Percentiles rank a stretch among this genome's conserved stretches.
These are phyloP conservation scores for Xylaria sp. DNA, from an alignment of 2,329 filamentous ascomycete species.

Conservation along the genomic window DNA sequence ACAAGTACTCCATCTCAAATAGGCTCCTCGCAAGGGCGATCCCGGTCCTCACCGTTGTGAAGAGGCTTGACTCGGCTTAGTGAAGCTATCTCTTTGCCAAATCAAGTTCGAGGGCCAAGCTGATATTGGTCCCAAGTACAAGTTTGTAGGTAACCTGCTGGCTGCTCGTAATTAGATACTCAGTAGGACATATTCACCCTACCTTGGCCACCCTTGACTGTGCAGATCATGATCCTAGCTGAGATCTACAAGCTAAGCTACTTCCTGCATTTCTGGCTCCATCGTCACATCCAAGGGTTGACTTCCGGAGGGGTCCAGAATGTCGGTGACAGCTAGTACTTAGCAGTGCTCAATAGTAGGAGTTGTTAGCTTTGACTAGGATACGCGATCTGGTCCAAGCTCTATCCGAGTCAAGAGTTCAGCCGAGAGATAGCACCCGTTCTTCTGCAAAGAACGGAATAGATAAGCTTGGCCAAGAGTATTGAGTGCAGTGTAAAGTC, in stretches of 20 bases:
- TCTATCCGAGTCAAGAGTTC: conserved; percentile 15
- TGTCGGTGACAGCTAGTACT: conserved; percentile 22
- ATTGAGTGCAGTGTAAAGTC: conserved; percentile 8
- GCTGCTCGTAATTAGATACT: conserved; percentile 3
- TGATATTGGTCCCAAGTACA: conserved; percentile 19
- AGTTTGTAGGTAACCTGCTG: not conserved
- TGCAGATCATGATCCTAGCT: conserved; percentile 32
- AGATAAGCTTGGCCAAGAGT: conserved; percentile 25
- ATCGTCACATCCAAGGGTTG: conserved; percentile 24
- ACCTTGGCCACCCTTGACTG: conserved; percentile 8
- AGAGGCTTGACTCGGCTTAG: conserved; percentile 25
- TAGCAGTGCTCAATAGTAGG: not conserved
- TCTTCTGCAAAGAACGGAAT: conserved; percentile 20
- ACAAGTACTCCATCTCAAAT: conserved; percentile 21
- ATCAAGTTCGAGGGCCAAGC: conserved; percentile 17
- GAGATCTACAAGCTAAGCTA: conserved; percentile 34
- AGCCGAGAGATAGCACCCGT: conserved; percentile 29
- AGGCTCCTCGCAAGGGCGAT: conserved; percentile 25
- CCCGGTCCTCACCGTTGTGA: conserved; percentile 27
- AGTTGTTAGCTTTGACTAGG: not conserved
- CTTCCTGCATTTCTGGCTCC: conserved; percentile 21
- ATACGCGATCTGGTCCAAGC: conserved; percentile 12
- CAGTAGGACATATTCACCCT: not conserved
- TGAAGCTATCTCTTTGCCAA: conserved; percentile 11
- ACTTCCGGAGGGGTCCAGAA: conserved; percentile 8